Evolutionary conservation across 1,139 yeast genomes (phyloP), one percentile per base, ranked within the genome.

Genomic region (Debaryomyces coudertii): DNA sequence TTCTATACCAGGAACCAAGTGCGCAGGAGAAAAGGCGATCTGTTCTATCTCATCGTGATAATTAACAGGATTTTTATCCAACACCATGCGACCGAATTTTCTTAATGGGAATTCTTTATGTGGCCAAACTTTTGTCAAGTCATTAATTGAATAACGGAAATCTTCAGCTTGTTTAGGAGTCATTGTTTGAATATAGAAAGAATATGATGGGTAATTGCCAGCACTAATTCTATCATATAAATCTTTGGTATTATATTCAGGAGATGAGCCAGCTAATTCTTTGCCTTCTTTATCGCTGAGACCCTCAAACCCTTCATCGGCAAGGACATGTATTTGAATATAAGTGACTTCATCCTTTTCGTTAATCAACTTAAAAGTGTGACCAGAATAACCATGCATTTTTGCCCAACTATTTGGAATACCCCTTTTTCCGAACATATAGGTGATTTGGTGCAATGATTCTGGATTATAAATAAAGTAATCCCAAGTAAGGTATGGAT

Each of bases 361-460:
- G 61, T 84, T 85, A 61, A 77, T 71, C 78, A 87, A 82, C 70
- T 85, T 85, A 71, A 77, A 85, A 38, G 90, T 79, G 69, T 85
- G 90, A 42, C 90, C 90, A 4, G 90, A 85, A 69, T 82, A 85
- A 47, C 89, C 88, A 65, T 85, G 76, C 89, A 85, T 83, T 53
- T 77, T 69, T 55, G 87, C 77, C 73, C 75, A 79, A 14, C 80
- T 71, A 31, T 79, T 76, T 20, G 92, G 92, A 38, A 87, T 83
- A 52, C 92, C 92, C 62, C 92, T 78, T 68, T 85, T 88, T 39
- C 84, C 78, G 63, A 83, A 83, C 66, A 84, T 68, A 43, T 77
- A 76, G 73, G 81, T 77, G 46, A 84, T 74, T 64, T 84, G 89
- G 59, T 84, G 89, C 47, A 79, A 61, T 5, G 80, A 69, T 61